A percentile compares a stretch with the other conserved stretches of the same genome.
Conservation (phyloP, 345 rosid genomes). For the Lumnitzera littorea region DNA sequence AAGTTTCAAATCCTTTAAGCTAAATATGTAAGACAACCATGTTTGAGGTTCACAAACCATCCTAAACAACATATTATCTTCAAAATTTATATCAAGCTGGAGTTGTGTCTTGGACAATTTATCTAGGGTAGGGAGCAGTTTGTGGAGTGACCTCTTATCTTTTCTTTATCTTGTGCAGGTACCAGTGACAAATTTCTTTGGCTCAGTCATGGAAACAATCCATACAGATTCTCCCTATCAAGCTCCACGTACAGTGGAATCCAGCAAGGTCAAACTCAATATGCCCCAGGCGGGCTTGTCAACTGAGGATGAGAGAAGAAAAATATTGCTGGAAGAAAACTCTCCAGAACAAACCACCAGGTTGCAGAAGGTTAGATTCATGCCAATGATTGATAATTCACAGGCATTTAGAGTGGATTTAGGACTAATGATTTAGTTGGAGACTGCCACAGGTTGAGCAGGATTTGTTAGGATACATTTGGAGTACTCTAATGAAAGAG, state of each 20-base stretch:
- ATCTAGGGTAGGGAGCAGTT: background rate
- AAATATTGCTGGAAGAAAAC: constrained; percentile 14
- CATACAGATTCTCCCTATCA: constrained; percentile 72
- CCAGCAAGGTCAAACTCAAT: constrained; percentile 17
- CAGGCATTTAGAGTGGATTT: background rate
- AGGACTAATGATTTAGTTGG: constrained; percentile 1
- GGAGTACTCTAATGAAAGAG: constrained; percentile 25
- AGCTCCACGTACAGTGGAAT: constrained; percentile 27
- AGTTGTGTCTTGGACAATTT: background rate
- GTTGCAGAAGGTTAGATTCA: constrained; percentile 23
- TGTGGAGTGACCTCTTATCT: constrained; percentile 6
- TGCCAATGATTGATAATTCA: constrained; percentile 7
- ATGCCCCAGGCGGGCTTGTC: constrained; percentile 21
- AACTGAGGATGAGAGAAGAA: constrained; percentile 18
- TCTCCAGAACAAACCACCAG: constrained; percentile 13
- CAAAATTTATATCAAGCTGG: background rate
- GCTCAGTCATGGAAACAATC: constrained; percentile 92
- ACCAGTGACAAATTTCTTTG: constrained; percentile 92
- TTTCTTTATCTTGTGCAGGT: constrained; percentile 38
- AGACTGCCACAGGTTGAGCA: constrained; percentile 34
- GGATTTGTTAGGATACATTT: constrained; percentile 30
- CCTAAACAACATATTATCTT: too few relatives aligned
- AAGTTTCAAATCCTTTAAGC: too few relatives aligned
- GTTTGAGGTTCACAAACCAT: too few relatives aligned
- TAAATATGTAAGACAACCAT: too few relatives aligned